Evolutionary conservation across 768 basidiomycete species (phyloP).

Genomic region (Lanmaoa pseudosensibilis): DNA sequence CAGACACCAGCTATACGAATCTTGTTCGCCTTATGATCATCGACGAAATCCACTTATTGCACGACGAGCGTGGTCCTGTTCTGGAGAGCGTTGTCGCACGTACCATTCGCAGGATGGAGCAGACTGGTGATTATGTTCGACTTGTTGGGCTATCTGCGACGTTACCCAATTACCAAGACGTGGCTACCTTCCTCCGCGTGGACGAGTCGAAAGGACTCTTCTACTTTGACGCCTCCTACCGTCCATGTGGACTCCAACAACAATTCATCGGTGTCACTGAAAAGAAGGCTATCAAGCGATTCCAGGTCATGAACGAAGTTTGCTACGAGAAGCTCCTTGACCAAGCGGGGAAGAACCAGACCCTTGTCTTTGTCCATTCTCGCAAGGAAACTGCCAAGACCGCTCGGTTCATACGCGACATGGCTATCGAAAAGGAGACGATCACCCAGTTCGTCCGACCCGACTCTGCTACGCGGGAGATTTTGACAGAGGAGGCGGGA

Average conservation of each 20-base stretch:
- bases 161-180: conserved; percentile 97
- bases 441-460: conserved; percentile 95
- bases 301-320: conserved; percentile 97
- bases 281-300: conserved; percentile 98
- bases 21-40: conserved; percentile 95
- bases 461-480: conserved; percentile 88
- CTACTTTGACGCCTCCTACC: conserved; percentile 93
- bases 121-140: conserved; percentile 89
- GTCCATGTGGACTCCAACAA: conserved; percentile 93
- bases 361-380: conserved; percentile 96
- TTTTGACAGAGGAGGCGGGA: conserved; percentile 79
- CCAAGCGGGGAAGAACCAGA: conserved; percentile 87
- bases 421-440: conserved; percentile 95
- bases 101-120: conserved; percentile 92
- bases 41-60: conserved; percentile 96
- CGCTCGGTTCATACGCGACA: conserved; percentile 88
- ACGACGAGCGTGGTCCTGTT: conserved; percentile 98
- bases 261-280: conserved; percentile 98
- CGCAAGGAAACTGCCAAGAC: conserved; percentile 99
- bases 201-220: conserved; percentile 91
- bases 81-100: conserved; percentile 88
- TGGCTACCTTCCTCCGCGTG: conserved; percentile 95
- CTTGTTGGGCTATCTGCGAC: conserved; percentile 96
- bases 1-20: conserved; percentile 95
- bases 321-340: conserved; percentile 99